Evolutionary conservation across 345 rosid species (phyloP).

Genomic region (Ricinus communis): DNA sequence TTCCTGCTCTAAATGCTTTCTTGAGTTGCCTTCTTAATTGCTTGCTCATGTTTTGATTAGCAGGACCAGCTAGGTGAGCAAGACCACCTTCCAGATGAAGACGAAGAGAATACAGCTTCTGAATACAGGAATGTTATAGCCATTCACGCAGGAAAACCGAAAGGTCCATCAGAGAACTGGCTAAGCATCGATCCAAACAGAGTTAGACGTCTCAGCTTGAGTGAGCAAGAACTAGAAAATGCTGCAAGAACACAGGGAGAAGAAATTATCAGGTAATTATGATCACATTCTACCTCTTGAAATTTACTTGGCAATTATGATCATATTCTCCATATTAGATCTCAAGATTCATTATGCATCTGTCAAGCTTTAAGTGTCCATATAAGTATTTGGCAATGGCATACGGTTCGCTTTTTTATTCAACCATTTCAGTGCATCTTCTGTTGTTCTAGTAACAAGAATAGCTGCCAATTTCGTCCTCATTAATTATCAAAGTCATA

Average conservation of each 20-base stretch:
- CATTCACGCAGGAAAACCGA: constrained; percentile 30
- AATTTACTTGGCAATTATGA: too few species aligned
- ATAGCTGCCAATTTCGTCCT: background rate
- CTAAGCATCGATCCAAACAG: constrained; percentile 16
- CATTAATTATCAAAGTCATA: background rate
- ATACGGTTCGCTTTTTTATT: too few species aligned
- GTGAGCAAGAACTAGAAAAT: constrained; percentile 27
- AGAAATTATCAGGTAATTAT: constrained; percentile 23
- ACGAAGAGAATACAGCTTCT: constrained; percentile 23
- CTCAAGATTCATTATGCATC: too few species aligned
- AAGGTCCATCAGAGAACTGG: constrained; percentile 21
- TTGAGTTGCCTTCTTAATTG: background rate
- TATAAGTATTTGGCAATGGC: too few species aligned
- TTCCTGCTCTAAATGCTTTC: background rate
- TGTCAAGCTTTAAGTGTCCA: too few species aligned
- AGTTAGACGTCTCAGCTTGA: constrained; percentile 32
- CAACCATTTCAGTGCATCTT: too few species aligned
- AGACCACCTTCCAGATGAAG: constrained; percentile 17
- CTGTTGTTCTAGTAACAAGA: background rate
- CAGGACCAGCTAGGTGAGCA: constrained; percentile 28
- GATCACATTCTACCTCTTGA: too few species aligned
- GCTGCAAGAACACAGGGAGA: constrained; percentile 19
- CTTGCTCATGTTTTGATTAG: constrained; percentile 9
- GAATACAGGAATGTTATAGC: constrained; percentile 29
- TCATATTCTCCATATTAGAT: background rate